Evolutionary conservation across 2,329 filamentous ascomycete genomes (phyloP).

Genomic region (Xylaria sp.): DNA sequence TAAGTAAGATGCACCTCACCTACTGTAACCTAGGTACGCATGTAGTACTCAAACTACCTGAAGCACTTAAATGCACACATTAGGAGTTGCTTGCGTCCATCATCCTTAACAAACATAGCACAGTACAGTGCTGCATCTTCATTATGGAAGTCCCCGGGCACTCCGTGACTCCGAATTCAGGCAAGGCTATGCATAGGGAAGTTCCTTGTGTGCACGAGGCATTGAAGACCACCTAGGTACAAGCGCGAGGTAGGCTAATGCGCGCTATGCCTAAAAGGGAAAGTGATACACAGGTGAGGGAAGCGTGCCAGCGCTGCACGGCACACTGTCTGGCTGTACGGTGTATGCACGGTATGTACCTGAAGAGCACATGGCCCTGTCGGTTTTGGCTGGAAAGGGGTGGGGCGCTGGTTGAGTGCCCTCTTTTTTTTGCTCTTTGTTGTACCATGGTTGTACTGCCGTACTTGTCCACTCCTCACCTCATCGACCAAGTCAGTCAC

Average conservation of each 20-base stretch:
- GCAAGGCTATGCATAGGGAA: conserved; percentile 15
- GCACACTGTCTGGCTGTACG: conserved; percentile 33
- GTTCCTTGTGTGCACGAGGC: conserved; percentile 33
- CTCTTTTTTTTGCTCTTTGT: conserved; percentile 5
- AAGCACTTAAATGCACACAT: not conserved
- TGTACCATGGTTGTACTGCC: conserved; percentile 16
- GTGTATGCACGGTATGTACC: conserved; percentile 23
- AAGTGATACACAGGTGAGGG: conserved; percentile 31
- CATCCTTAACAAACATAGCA: not conserved
- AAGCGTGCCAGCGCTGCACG: conserved; percentile 15
- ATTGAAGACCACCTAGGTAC: conserved; percentile 5
- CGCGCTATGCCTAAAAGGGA: conserved; percentile 31
- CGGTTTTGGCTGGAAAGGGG: conserved; percentile 29
- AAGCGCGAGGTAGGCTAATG: conserved; percentile 26
- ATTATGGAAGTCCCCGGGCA: not conserved
- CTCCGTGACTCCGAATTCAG: conserved; percentile 28
- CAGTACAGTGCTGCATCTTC: conserved; percentile 20
- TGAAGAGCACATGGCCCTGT: conserved; percentile 37
- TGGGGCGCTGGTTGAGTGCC: conserved; percentile 16
- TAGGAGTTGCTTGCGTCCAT: not conserved
- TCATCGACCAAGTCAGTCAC: conserved; percentile 15
- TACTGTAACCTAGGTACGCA: too few relatives aligned
- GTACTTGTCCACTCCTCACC: conserved; percentile 27
- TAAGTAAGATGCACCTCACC: too few relatives aligned
- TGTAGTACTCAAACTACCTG: not conserved